Evolutionary conservation across 495 filamentous ascomycete species (phyloP).

Genomic region (Massariosphaeria phaeospora): DNA sequence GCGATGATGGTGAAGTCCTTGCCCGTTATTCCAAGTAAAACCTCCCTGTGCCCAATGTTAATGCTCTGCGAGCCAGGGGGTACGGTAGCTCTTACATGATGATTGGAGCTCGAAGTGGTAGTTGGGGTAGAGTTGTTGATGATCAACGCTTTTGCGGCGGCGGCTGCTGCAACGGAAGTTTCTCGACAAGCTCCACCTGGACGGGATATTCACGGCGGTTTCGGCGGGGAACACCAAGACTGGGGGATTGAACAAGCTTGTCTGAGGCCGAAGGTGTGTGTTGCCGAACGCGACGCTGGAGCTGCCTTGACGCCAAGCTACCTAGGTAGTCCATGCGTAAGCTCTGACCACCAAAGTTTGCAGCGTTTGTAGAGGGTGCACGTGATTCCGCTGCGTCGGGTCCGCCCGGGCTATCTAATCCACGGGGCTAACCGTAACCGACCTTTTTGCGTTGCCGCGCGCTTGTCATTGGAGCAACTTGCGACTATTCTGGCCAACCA

Average conservation of each 20-base stretch:
- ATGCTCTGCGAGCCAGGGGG: neutral
- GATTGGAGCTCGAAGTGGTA: constrained; percentile 9
- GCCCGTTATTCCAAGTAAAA: constrained; percentile 94
- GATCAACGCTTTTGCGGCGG: too few relatives aligned
- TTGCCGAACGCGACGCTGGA: constrained; percentile 21
- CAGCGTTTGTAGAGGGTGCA: neutral
- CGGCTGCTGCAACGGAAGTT: too few relatives aligned
- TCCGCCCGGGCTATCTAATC: too few relatives aligned
- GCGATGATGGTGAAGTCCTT: constrained; percentile 98
- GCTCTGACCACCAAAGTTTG: neutral
- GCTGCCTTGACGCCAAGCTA: constrained; percentile 3
- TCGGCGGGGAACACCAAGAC: too few relatives aligned
- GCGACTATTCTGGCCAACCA: neutral
- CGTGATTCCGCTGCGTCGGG: neutral
- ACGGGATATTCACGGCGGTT: too few relatives aligned
- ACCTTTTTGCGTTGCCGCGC: too few relatives aligned
- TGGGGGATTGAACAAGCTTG: too few relatives aligned
- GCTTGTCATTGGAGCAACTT: too few relatives aligned
- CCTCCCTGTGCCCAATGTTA: constrained; percentile 65
- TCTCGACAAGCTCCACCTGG: too few relatives aligned
- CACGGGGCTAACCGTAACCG: too few relatives aligned
- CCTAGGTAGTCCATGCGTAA: neutral
- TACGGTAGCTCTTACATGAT: constrained; percentile 13
- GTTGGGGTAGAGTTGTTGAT: constrained; percentile 3
- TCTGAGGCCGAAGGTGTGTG: too few relatives aligned